Evolutionary conservation across 2,329 filamentous ascomycete genomes (phyloP).

Genomic region (Paecilomyces dactylethromorphus): DNA sequence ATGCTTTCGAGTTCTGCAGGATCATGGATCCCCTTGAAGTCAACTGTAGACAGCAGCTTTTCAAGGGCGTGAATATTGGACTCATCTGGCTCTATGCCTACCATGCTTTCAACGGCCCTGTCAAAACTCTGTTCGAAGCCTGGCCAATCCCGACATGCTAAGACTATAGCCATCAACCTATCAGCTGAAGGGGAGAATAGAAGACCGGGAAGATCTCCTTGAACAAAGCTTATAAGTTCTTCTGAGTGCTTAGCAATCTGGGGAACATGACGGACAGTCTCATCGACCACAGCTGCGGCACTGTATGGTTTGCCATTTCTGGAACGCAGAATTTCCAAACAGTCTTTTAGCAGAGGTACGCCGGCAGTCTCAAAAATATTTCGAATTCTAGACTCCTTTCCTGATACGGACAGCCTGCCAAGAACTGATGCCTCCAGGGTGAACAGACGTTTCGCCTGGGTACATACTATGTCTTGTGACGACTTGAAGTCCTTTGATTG

Average conservation of each 20-base stretch:
- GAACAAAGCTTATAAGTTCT: slow-evolving; percentile 47
- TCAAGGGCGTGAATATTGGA: slow-evolving; percentile 29
- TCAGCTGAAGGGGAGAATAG: slow-evolving; percentile 62
- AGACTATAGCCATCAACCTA: slow-evolving; percentile 60
- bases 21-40: slow-evolving; percentile 29
- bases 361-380: slow-evolving; percentile 31
- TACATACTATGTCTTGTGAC: slow-evolving; percentile 64
- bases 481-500: slow-evolving; percentile 68
- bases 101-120: slow-evolving; percentile 28
- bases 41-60: slow-evolving; percentile 30
- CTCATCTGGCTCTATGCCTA: slow-evolving; percentile 22
- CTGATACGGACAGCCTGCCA: slow-evolving; percentile 15
- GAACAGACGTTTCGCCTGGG: slow-evolving; percentile 64
- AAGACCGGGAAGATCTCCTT: slow-evolving; percentile 51
- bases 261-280: slow-evolving; percentile 42
- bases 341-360: slow-evolving; percentile 37
- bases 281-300: slow-evolving; percentile 53
- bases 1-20: slow-evolving; percentile 27
- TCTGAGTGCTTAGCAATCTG: slow-evolving; percentile 33
- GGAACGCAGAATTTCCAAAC: slow-evolving; percentile 43
- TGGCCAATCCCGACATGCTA: slow-evolving; percentile 44
- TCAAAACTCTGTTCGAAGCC: slow-evolving; percentile 34
- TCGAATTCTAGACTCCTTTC: slow-evolving; percentile 17
- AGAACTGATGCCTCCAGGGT: slow-evolving; percentile 43
- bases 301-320: slow-evolving; percentile 62